Percentiles rank a stretch among this genome's conserved stretches.
Evolutionary conservation across 2,329 filamentous ascomycete species (phyloP).

Genomic region (Chrysosphaeria jannelii): DNA sequence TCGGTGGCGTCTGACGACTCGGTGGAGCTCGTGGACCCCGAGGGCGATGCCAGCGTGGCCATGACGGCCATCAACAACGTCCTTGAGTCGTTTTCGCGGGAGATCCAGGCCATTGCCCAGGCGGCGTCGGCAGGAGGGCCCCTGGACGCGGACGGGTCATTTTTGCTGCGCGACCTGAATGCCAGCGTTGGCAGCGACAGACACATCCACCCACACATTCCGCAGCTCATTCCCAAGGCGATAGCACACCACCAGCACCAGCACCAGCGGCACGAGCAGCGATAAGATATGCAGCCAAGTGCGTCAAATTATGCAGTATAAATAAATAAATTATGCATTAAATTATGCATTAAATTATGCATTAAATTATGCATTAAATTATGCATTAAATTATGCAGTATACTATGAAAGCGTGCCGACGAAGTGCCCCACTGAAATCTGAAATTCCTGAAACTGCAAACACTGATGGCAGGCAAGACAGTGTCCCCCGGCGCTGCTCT

Average conservation of each 20-base stretch:
- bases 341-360: too few relatives aligned
- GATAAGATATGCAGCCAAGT: too few relatives aligned
- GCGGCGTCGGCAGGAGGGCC: neutral
- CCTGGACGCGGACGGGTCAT: neutral
- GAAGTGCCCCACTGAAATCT: too few relatives aligned
- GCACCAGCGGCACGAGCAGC: too few relatives aligned
- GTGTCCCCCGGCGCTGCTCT: constrained; percentile 35
- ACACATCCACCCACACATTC: constrained; percentile 3
- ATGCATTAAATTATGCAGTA: too few relatives aligned
- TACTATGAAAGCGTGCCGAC: too few relatives aligned
- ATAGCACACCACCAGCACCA: constrained; percentile 3
- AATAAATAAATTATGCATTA: too few relatives aligned
- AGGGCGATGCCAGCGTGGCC: constrained; percentile 4
- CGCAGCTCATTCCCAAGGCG: constrained; percentile 5
- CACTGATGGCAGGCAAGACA: constrained; percentile 7
- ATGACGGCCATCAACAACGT: constrained; percentile 5
- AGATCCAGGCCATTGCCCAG: constrained; percentile 3
- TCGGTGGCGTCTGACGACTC: constrained; percentile 4
- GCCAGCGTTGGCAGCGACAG: constrained; percentile 1
- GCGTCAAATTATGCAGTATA: too few relatives aligned
- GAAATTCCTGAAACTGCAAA: too few relatives aligned
- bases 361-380: too few relatives aligned
- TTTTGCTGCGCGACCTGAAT: neutral
- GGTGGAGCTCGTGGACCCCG: constrained; percentile 8
- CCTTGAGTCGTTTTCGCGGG: constrained; percentile 6